Conservation (phyloP, 2,329 filamentous ascomycete species). For the Clarireedia monteithiana region DNA sequence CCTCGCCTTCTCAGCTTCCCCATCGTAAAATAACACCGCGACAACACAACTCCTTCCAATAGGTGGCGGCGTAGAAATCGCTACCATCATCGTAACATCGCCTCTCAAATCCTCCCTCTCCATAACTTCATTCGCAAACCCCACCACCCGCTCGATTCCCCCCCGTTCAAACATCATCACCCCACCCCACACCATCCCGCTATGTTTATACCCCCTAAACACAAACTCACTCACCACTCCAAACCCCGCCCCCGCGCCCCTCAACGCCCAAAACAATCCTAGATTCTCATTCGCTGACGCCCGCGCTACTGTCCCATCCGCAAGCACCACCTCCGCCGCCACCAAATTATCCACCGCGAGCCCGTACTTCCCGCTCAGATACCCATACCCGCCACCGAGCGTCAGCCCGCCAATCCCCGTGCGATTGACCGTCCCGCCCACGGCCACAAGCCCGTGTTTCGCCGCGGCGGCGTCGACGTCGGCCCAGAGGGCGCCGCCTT, state of each 20-base stretch:
- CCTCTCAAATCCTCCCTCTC: slow-evolving; percentile 5
- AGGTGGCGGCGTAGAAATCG: background rate
- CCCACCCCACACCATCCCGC: slow-evolving; percentile 15
- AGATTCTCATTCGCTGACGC: slow-evolving; percentile 13
- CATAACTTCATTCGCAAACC: slow-evolving; percentile 11
- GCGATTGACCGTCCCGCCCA: background rate
- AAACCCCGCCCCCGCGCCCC: slow-evolving; percentile 6
- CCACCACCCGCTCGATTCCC: slow-evolving; percentile 10
- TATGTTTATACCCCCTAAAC: slow-evolving; percentile 22
- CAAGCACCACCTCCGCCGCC: slow-evolving; percentile 15
- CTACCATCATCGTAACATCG: background rate
- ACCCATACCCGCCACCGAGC: slow-evolving; percentile 37
- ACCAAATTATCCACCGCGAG: slow-evolving; percentile 21
- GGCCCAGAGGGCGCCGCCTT: slow-evolving; percentile 12
- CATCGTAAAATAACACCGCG: slow-evolving; percentile 28
- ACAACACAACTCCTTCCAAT: background rate
- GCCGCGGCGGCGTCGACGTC: slow-evolving; percentile 11
- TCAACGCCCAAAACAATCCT: slow-evolving; percentile 21
- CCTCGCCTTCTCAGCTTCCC: slow-evolving; percentile 24
- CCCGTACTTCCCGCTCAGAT: slow-evolving; percentile 37
- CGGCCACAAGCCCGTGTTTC: slow-evolving; percentile 2
- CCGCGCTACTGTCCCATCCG: slow-evolving; percentile 13
- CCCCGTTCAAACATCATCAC: slow-evolving; percentile 12
- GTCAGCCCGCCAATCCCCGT: slow-evolving; percentile 13
- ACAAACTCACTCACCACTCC: background rate